Evolutionary conservation across 352 stramenopile species (phyloP).

Genomic region (Phytophthora rubi): DNA sequence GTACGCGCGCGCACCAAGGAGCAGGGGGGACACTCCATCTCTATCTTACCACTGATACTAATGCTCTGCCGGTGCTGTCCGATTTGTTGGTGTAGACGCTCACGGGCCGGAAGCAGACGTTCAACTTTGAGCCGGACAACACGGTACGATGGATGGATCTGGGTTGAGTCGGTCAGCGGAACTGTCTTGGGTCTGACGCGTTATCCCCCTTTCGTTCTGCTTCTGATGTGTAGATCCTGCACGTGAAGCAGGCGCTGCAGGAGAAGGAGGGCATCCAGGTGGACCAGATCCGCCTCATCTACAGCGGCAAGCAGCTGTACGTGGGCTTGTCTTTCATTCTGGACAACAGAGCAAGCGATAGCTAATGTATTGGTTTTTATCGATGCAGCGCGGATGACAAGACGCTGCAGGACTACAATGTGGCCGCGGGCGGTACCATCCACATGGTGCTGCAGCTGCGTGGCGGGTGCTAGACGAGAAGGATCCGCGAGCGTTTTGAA

Average conservation of each 20-base stretch:
- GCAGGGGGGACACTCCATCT: too few species aligned
- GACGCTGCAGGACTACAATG: conserved; percentile 97
- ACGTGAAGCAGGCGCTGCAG: conserved; percentile 98
- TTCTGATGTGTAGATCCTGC: conserved; percentile 84
- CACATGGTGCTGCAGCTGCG: conserved; percentile 99
- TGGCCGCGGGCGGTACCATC: conserved; percentile 96
- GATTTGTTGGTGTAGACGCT: conserved; percentile 59
- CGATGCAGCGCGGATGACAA: conserved; percentile 92
- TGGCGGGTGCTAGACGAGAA: conserved; percentile 75
- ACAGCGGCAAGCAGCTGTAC: conserved; percentile 97
- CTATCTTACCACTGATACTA: too few species aligned
- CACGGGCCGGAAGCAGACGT: conserved; percentile 89
- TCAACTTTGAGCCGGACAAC: conserved; percentile 90
- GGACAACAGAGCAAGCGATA: too few species aligned
- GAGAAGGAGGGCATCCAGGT: conserved; percentile 98
- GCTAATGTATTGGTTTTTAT: neutral
- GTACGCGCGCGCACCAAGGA: conserved; percentile 26
- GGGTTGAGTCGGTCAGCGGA: too few species aligned
- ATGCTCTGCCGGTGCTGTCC: neutral
- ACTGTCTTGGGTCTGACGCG: neutral
- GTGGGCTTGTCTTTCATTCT: conserved; percentile 21
- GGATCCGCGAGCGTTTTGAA: conserved; percentile 14
- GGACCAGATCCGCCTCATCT: conserved; percentile 94
- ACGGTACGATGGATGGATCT: conserved; percentile 46
- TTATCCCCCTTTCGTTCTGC: neutral